Conservation (phyloP, 441 rosid species). For the Mallotus japonicus region DNA sequence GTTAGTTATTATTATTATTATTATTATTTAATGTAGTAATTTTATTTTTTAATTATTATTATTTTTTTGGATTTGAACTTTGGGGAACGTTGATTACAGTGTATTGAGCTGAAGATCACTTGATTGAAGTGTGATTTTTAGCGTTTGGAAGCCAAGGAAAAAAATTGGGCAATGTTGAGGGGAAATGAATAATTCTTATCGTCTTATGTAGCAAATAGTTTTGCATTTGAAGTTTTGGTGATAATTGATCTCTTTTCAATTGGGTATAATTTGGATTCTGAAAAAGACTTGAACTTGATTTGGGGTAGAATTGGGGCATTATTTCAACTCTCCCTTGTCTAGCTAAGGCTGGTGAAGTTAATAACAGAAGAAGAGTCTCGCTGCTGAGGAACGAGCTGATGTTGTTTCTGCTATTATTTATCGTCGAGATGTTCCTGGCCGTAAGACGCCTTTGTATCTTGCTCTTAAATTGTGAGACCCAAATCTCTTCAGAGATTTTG, state of each 20-base stretch:
- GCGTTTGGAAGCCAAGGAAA: constrained; percentile 17
- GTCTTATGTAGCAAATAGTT: constrained; percentile 12
- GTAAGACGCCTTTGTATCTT: constrained; percentile 97
- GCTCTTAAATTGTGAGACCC: constrained; percentile 84
- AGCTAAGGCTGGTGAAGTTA: constrained; percentile 83
- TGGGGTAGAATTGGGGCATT: constrained; percentile 26
- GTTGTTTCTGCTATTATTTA: constrained; percentile 71
- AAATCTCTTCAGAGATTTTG: constrained; percentile 73
- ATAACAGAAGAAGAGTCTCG: constrained; percentile 74
- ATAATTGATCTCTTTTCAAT: constrained; percentile 11
- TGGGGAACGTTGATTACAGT: constrained; percentile 32
- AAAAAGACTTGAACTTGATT: constrained; percentile 6
- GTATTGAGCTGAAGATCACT: constrained; percentile 24
- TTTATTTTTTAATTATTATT: no score
- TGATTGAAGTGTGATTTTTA: constrained; percentile 19
- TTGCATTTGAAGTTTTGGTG: constrained; percentile 14
- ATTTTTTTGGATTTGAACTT: constrained; percentile 36
- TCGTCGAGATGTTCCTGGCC: constrained; percentile 87
- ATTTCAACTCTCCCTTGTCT: constrained; percentile 63
- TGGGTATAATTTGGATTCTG: constrained; percentile 19
- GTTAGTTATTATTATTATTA: no score
- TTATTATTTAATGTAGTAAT: no score
- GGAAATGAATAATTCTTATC: constrained; percentile 18
- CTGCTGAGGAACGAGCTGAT: constrained; percentile 73
- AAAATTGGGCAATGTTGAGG: constrained; percentile 12